phyloP scores from a whole-genome alignment of 73 alveolate genomes.

The Effrenium voratum region DNA sequence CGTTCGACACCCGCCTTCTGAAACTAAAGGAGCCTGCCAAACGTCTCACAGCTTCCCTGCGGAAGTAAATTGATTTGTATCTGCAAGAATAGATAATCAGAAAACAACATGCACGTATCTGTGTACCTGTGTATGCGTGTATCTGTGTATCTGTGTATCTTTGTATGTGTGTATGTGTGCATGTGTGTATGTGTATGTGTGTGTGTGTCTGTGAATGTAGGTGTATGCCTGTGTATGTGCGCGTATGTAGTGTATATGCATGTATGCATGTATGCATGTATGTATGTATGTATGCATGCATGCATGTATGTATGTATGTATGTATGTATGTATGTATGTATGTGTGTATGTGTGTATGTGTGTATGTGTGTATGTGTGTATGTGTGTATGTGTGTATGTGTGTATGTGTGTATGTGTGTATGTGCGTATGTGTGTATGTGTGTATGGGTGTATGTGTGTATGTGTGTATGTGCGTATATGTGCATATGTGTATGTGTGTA shows the following conservation, averaged over 20 bases:
- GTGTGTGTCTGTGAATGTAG: slow-evolving; percentile 3
- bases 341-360: not conserved
- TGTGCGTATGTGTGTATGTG: not conserved
- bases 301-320: not conserved
- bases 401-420: not conserved
- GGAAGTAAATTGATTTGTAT: too few species aligned
- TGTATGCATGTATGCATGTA: too few species aligned
- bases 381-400: not conserved
- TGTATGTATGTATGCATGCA: too few species aligned
- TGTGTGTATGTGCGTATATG: not conserved
- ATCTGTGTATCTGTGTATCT: not conserved
- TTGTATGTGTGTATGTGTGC: not conserved
- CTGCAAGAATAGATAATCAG: too few species aligned
- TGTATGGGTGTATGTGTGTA: not conserved
- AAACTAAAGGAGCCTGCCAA: too few species aligned
- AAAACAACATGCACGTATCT: not conserved
- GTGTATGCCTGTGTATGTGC: too few species aligned
- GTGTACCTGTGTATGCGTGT: not conserved
- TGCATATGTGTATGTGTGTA: not conserved
- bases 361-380: not conserved
- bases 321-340: not conserved
- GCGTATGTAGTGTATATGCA: too few species aligned
- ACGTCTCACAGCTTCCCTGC: too few species aligned
- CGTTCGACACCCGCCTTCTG: too few species aligned
- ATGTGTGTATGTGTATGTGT: not conserved